Base-by-base conservation (phyloP, 208 protist species). In the Endotrypanum monterogeii region DNA sequence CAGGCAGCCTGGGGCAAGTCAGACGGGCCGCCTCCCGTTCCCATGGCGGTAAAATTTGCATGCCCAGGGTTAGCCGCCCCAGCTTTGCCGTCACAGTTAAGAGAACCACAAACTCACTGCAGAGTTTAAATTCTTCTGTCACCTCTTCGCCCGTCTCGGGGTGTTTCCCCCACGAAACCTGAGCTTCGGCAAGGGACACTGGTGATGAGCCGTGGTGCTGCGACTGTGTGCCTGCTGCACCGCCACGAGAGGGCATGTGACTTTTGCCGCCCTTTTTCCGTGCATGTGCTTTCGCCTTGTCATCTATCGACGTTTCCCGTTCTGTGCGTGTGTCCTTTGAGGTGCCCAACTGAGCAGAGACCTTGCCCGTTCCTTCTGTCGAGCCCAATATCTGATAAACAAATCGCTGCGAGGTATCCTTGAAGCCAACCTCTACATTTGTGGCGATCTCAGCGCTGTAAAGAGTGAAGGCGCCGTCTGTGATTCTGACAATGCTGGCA, bases 41-140 rank as follows among this genome's bases (percentile, higher is more conserved):
- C 89, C 88, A 94, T 44, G 92, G 92, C 30, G 89, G 86, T 46
- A 92, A 67, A 35, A 96, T 12, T 35, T 91, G 80, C 79, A 94
- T 85, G 54, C 74, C 67, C 55, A 93, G 56, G 30, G 76, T 76
- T 35, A 89, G 78, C n/a, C 82, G 82, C 1, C 83, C 88, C 23
- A 78, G 76, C 41, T 84, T 61, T 51, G 55, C 28, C 28, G 57
- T 73, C 48, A 84, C 80, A 14, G 83, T 63, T 44, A 96, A 71
- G 35, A 85, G 70, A 3, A 79, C 92, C 3, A 88, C 83, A 23
- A 94, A 28, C 20, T 74, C 70, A 4, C 54, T 62, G 35, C 92
- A 83, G 8, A 83, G 71, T 5, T 23, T 12, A 8, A 95, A 37
- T 66, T 83, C 79, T 62, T 95, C 91, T 16, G 63, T 77, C 25